Base-by-base conservation (phyloP, 805 yeast genomes). In the Metschnikowia colocasiae region DNA sequence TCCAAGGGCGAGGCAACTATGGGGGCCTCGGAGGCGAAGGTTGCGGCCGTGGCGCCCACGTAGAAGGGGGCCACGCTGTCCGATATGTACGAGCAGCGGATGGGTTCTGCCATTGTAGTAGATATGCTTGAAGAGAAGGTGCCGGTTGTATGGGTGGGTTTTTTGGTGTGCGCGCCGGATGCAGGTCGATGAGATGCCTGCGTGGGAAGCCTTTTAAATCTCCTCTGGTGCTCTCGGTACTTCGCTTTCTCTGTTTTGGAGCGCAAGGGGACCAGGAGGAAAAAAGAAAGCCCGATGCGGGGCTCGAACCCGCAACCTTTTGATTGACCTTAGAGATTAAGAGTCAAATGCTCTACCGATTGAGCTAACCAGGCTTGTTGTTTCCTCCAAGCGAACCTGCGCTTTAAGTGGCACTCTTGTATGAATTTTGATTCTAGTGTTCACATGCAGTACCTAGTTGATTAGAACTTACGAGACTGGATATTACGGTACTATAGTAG, bases 31-130 rank as follows among this genome's bases (percentile, higher is more conserved):
- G 65, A 67, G 2, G 90, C 79, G 9, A 88, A 61, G 0, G 88
- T 72, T 2, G 89, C 94, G 25, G 83, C 73, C 2, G 94, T 80
- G 5, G 94, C 88, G 23, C 97, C 96, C 13, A 87, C 80, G 62
- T 88, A 94, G 57, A 91, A 83, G 13, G 99, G 98, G 44, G 80
- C 82, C 34, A 92, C 74, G 46, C 80, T 77, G 9, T 48, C 47
- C 19, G 52, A 31, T 12, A 20, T 37, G 38, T 49, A 55, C 8
- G 58, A 50, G 34, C 58, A 51, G 25, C 57, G 47, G 15, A 53
- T 53, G 5, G 54, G 48, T 12, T 55, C 58, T 10, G 58, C 53
- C 58, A 55, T 55, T 19, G 22, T 29, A 29, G 32, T 20, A 4
- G 32, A 39, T 8, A 16, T n/a, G 38, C n/a, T 4, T 9, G 13